Base-by-base conservation (phyloP, 2,329 filamentous ascomycete genomes). In the Aspergillus flavus region DNA sequence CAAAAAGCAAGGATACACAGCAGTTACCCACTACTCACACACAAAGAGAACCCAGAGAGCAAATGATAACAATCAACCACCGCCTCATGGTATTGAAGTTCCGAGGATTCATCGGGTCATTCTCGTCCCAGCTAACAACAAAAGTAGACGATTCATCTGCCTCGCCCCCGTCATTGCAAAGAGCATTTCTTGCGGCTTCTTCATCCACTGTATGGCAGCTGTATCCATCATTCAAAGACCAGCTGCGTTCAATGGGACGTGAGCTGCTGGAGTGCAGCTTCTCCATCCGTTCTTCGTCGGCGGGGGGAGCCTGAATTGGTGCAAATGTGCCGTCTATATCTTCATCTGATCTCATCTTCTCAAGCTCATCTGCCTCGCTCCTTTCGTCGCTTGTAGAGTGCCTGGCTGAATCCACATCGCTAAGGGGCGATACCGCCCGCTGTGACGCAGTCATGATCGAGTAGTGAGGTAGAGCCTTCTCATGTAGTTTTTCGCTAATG, bases 51-150 rank as follows among this genome's bases (percentile, higher is more conserved):
- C 90, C 91, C 61, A 85, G 75, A 11, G 89, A 88, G n/a, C 93
- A 84, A 62, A 97, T 90, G 41, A 88, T 69, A 1, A 94, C 88
- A 65, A 97, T 89, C 34, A 88, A 61, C 94, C 94, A 97, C 73
- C 94, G 94, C 65, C 87, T 85, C n/a, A 78, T 73, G 21, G 77
- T 83, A 19, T 78, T 80, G 81, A 92, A 88, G 74, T 86, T 92
- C 63, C 90, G 87, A 0, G 94, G 94, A 70, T 89, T 91, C 76
- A 87, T 75, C 0, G 91, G 89, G 74, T 97, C 94, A 55, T 82
- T 79, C 62, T 93, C 87, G 45, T 94, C 90, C 86, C 91, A 97
- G 7, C 78, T 78, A 23, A 98, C 93, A 65, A 92, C 85, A 70
- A 87, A 94, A 2, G 65, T 67, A 62, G 72, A 65, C 2, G 61